Conservation (phyloP, 345 rosid species). For the Brassica juncea region DNA sequence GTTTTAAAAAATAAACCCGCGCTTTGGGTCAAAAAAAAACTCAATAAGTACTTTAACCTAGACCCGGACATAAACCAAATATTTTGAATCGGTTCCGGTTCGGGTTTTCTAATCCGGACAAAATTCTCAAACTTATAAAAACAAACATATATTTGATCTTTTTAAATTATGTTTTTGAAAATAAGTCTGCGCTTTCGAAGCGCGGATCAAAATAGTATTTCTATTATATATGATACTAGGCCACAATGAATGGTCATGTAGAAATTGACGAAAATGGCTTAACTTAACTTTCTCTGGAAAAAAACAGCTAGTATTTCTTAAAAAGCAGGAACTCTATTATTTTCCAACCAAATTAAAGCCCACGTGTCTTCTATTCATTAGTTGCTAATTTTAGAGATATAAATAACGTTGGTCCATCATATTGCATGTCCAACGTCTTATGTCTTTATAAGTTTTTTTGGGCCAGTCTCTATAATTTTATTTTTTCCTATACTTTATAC, state of each 20-base stretch:
- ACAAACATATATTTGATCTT: no score
- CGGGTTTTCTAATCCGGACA: no score
- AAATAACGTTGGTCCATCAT: constrained; percentile 24
- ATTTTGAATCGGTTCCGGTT: no score
- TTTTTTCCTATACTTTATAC: not conserved
- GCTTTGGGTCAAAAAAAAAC: no score
- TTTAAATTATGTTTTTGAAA: no score
- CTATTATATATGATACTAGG: constrained; percentile 20
- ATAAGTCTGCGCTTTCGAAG: no score
- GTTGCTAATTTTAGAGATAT: constrained; percentile 28
- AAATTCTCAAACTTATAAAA: no score
- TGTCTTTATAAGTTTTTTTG: constrained; percentile 20
- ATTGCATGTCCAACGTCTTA: constrained; percentile 27
- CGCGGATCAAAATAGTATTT: no score
- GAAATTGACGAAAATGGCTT: constrained; percentile 15
- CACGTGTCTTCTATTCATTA: constrained; percentile 31
- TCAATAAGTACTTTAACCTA: no score
- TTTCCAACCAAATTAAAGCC: constrained; percentile 21
- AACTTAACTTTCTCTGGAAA: not conserved
- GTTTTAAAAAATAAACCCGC: no score
- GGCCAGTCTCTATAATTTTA: no score
- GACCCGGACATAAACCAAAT: no score
- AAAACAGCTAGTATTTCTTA: not conserved
- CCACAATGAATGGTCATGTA: constrained; percentile 5
- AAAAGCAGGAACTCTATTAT: constrained; percentile 23